Percentiles rank a stretch among this genome's conserved stretches.
Evolutionary conservation across 768 basidiomycete species (phyloP).

Genomic region (Tricholoma saponaceum): DNA sequence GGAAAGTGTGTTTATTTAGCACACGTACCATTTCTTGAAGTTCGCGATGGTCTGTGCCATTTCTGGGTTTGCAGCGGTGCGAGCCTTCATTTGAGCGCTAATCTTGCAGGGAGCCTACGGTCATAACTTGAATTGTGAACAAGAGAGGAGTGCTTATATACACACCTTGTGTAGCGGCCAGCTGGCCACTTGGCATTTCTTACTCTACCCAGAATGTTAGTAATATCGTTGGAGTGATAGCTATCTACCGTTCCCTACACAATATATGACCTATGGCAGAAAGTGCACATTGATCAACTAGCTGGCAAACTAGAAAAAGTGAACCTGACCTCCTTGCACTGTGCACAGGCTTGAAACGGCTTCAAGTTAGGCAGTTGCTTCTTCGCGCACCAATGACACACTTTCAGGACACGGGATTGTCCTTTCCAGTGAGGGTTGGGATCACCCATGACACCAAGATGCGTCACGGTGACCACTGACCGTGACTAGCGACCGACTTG

Average conservation of each 20-base stretch:
- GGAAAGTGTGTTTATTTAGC: neutral
- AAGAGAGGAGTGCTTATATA: neutral
- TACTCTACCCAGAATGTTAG: constrained; percentile 13
- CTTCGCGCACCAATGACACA: constrained; percentile 26
- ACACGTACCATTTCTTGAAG: constrained; percentile 22
- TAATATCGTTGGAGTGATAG: neutral
- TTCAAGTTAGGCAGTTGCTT: constrained; percentile 19
- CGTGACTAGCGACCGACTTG: too few relatives aligned
- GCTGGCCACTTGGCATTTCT: constrained; percentile 21
- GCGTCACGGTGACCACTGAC: too few relatives aligned
- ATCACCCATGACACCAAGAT: too few relatives aligned
- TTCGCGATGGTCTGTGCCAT: constrained; percentile 14
- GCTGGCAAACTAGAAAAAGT: neutral
- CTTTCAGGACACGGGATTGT: constrained; percentile 22
- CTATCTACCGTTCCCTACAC: constrained; percentile 10
- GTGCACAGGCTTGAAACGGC: constrained; percentile 20
- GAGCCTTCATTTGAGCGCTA: constrained; percentile 14
- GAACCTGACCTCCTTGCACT: constrained; percentile 23
- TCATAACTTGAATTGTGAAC: constrained; percentile 2
- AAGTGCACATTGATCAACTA: neutral
- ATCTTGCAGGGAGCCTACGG: constrained; percentile 19
- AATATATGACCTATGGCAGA: constrained; percentile 22
- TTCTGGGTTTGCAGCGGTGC: constrained; percentile 10
- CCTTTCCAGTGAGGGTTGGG: too few relatives aligned
- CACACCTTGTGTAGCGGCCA: constrained; percentile 21